These are phyloP conservation scores for Hyphopichia wangnamkhiaoensis DNA, from an alignment of 1,139 yeast species.

Conservation along the genomic window DNA sequence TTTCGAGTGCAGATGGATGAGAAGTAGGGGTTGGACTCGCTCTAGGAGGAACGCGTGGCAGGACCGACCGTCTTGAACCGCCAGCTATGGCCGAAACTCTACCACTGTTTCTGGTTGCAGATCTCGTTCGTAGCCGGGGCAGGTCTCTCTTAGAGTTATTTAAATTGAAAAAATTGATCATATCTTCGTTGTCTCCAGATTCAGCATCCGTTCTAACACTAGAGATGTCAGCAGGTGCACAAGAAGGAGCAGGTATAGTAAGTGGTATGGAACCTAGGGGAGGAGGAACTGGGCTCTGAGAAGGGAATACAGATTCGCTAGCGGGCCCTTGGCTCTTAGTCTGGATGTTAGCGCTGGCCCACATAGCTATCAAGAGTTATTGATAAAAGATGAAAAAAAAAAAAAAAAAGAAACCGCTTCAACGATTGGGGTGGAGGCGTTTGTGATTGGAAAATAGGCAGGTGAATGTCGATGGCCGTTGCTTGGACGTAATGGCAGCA, in stretches of 20 bases:
- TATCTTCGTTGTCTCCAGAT: too few relatives aligned
- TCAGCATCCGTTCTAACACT: not conserved
- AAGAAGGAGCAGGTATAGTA: not conserved
- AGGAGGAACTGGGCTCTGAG: not conserved
- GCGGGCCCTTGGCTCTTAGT: not conserved
- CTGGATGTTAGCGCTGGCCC: constrained; percentile 1
- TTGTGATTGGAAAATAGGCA: too few relatives aligned
- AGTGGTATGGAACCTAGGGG: too few relatives aligned
- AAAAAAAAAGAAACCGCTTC: not conserved
- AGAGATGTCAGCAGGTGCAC: not conserved
- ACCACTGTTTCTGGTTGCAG: not conserved
- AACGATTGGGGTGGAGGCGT: not conserved
- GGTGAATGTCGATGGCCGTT: too few relatives aligned
- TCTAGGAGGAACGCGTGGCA: too few relatives aligned
- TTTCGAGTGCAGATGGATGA: too few relatives aligned
- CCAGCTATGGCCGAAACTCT: too few relatives aligned
- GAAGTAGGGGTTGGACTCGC: too few relatives aligned
- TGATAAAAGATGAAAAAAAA: too few relatives aligned
- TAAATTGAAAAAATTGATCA: constrained; percentile 2
- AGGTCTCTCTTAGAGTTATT: constrained; percentile 2
- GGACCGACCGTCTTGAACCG: not conserved
- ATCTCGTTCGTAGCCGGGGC: constrained; percentile 3
- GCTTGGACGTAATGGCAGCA: too few relatives aligned
- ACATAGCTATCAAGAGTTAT: too few relatives aligned
- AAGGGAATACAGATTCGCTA: not conserved